Base-by-base conservation (phyloP, 2,329 filamentous ascomycete genomes). In the Aureobasidium sp. region DNA sequence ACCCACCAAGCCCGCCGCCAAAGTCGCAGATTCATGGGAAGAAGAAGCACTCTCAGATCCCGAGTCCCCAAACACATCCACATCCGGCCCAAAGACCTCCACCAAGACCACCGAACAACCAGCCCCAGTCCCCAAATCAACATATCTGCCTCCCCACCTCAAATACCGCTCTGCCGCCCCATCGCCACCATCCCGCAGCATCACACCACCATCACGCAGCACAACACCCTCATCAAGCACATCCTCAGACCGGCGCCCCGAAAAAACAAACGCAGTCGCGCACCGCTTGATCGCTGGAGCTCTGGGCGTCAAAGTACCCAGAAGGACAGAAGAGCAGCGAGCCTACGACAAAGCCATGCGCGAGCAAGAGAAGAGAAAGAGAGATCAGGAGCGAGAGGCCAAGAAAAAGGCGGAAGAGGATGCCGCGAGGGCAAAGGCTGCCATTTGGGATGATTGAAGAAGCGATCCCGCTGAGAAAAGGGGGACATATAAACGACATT, bases 221-320 rank as follows among this genome's bases (percentile, higher is more conserved):
- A 39, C 25, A 0, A 88, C 86, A 0, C 86, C 87, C 22, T 81
- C 83, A 67, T 83, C 83, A 0, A 47, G 31, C 37, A 20, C 56
- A 14, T 37, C 56, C 12, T 48, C 48, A 67, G 62, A 70, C 64
- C 64, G 68, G 62, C 78, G 89, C 42, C 93, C 91, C 0, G 92
- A 96, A 76, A 99, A 96, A 80, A 95, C 92, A 65, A 95, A 95
- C 64, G 90, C 91, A 0, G 91, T 96, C 42, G 94, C 94, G 5
- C 84, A 89, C 65, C 82, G 94, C 63, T 82, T 99, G 84, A 97
- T 99, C 72, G 91, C 91, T 0, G 89, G 89, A 3, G 91, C 90
- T 0, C 77, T 97, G 67, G 94, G 94, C 0, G 84, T 97, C 61
- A 85, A 87, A 70, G 85, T 87, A 37, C 90, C 91, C 36, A 88